Percentiles rank a stretch among this genome's conserved stretches.
Evolutionary conservation across 305 asterid genomes (phyloP).

Genomic region (Fraxinus albicans): DNA sequence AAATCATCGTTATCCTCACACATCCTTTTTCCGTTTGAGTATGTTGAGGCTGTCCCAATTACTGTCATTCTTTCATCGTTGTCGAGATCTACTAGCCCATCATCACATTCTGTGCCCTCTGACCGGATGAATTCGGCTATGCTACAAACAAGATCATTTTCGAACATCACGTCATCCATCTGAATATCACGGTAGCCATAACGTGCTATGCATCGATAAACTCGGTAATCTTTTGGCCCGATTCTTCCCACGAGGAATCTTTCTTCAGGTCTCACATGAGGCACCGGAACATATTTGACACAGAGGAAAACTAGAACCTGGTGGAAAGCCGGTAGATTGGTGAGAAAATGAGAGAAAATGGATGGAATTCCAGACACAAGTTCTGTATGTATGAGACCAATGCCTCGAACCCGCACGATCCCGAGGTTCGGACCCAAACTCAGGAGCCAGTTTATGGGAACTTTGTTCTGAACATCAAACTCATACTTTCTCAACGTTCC

Average conservation of each 20-base stretch:
- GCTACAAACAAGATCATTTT: slow-evolving; percentile 71
- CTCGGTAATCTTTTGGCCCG: slow-evolving; percentile 70
- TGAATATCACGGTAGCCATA: slow-evolving; percentile 74
- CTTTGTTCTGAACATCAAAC: slow-evolving; percentile 81
- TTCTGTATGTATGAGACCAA: slow-evolving; percentile 86
- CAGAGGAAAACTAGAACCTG: slow-evolving; percentile 77
- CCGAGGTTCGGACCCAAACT: slow-evolving; percentile 76
- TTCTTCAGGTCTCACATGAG: slow-evolving; percentile 84
- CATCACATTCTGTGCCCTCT: slow-evolving; percentile 35
- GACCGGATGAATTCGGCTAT: slow-evolving; percentile 79
- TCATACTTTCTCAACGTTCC: slow-evolving; percentile 78
- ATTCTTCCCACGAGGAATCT: slow-evolving; percentile 79
- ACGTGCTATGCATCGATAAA: slow-evolving; percentile 81
- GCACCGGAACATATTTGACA: slow-evolving; percentile 79
- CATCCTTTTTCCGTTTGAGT: slow-evolving; percentile 29
- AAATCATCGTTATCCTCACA: slow-evolving; percentile 39
- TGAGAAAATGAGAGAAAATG: slow-evolving; percentile 80
- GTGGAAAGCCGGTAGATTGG: slow-evolving; percentile 92
- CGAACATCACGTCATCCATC: slow-evolving; percentile 76
- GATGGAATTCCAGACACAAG: slow-evolving; percentile 91
- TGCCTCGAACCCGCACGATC: slow-evolving; percentile 77
- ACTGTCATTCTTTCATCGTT: slow-evolving; percentile 61
- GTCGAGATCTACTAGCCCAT: slow-evolving; percentile 26
- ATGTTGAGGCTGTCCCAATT: slow-evolving; percentile 59
- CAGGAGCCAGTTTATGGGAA: slow-evolving; percentile 79